phyloP scores from a whole-genome alignment of 352 stramenopile species.

The Plasmopara viticola region DNA sequence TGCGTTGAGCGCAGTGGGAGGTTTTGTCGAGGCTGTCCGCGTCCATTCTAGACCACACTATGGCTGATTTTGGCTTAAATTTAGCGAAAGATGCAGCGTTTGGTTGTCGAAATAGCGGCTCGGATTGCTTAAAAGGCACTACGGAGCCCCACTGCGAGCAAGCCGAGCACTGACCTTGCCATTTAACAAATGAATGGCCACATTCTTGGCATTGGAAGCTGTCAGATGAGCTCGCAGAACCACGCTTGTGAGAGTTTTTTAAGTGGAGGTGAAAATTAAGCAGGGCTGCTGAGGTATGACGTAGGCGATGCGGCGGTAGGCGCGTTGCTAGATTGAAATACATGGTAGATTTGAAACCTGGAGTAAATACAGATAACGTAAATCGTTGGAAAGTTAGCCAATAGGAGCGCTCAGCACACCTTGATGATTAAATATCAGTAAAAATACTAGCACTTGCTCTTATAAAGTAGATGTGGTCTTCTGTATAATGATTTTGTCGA shows the following conservation, averaged over 20 bases:
- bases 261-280: no score
- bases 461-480: neutral
- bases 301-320: no score
- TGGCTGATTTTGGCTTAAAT: constrained; percentile 22
- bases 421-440: no score
- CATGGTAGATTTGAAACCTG: no score
- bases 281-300: no score
- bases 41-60: constrained; percentile 30
- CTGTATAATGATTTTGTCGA: constrained; percentile 17
- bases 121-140: constrained; percentile 34
- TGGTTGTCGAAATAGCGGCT: constrained; percentile 49
- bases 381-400: no score
- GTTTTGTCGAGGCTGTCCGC: constrained; percentile 16
- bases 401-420: no score
- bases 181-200: constrained; percentile 68
- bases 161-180: constrained; percentile 78
- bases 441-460: no score
- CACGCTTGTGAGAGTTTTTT: neutral
- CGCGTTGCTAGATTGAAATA: no score
- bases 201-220: constrained; percentile 51
- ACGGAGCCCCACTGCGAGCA: constrained; percentile 91
- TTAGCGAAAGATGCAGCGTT: constrained; percentile 50
- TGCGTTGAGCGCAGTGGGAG: constrained; percentile 34
- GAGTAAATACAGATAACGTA: no score
- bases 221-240: constrained; percentile 19